phyloP scores from a whole-genome alignment of 2,329 filamentous ascomycete species.

The Passalora sequoiae region DNA sequence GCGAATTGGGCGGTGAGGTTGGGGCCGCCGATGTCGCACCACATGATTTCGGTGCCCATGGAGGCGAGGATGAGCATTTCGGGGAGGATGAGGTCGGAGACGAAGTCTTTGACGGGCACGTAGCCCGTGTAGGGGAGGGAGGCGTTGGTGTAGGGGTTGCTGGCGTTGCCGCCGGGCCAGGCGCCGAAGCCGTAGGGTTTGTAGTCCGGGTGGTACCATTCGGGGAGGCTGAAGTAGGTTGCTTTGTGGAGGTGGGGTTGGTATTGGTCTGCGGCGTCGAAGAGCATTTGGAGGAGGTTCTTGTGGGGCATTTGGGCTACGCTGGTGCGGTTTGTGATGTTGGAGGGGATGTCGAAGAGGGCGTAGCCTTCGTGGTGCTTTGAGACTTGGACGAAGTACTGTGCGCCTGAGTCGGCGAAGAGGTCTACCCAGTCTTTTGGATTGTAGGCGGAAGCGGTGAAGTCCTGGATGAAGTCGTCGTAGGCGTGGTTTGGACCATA shows the following conservation, averaged over 20 bases:
- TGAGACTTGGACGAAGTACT: conserved; percentile 43
- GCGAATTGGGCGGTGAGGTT: conserved; percentile 43
- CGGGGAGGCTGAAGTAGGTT: conserved; percentile 44
- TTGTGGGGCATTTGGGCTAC: conserved; percentile 39
- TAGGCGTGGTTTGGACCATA: conserved; percentile 51
- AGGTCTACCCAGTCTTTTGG: conserved; percentile 53
- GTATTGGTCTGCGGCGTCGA: conserved; percentile 40
- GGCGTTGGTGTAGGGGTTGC: conserved; percentile 42
- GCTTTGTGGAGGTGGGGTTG: conserved; percentile 43
- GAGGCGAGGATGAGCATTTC: conserved; percentile 43
- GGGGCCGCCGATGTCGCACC: conserved; percentile 45
- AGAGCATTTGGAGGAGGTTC: conserved; percentile 41
- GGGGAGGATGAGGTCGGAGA: conserved; percentile 40
- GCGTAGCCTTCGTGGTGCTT: conserved; percentile 49
- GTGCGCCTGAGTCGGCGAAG: conserved; percentile 49
- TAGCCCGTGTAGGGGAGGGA: conserved; percentile 44
- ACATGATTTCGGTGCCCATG: conserved; percentile 45
- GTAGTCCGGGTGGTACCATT: conserved; percentile 47
- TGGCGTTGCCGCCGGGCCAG: conserved; percentile 40
- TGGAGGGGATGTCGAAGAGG: conserved; percentile 41
- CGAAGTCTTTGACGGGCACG: conserved; percentile 39
- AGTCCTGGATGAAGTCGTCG: conserved; percentile 53
- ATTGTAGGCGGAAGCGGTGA: conserved; percentile 48
- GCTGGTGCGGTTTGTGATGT: conserved; percentile 39
- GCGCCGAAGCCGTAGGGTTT: conserved; percentile 37